Evolutionary conservation across 441 rosid species (phyloP).

Genomic region (Adansonia gregorii): DNA sequence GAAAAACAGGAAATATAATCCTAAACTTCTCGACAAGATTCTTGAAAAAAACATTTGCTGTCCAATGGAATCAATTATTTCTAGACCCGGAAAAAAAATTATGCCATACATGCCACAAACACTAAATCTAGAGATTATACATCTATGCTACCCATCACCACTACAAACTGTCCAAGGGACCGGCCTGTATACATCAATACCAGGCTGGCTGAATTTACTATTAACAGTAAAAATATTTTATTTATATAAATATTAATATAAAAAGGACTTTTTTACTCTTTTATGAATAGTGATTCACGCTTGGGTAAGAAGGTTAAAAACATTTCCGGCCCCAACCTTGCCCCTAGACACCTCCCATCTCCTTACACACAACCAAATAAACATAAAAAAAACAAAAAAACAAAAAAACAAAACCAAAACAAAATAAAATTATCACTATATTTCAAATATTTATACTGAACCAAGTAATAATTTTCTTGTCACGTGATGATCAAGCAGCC

Average conservation of each 20-base stretch:
- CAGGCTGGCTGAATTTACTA: too few species aligned
- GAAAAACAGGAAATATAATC: slow-evolving; percentile 29
- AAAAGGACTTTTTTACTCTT: too few species aligned
- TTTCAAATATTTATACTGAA: background rate
- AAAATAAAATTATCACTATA: background rate
- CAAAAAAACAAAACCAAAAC: too few species aligned
- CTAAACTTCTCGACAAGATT: slow-evolving; percentile 1
- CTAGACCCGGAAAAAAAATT: background rate
- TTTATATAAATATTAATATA: too few species aligned
- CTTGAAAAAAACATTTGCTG: background rate
- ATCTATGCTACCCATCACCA: background rate
- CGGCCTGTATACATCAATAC: too few species aligned
- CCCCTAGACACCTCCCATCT: too few species aligned
- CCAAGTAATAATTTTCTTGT: background rate
- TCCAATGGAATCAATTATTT: background rate
- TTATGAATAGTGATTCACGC: too few species aligned
- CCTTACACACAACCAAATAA: background rate
- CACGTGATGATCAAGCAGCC: background rate
- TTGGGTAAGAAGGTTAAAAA: too few species aligned
- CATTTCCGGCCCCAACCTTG: too few species aligned
- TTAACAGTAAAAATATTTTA: too few species aligned
- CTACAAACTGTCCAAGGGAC: too few species aligned
- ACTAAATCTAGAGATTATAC: background rate
- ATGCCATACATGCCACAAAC: background rate
- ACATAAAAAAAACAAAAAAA: background rate